Base-by-base conservation (phyloP, 768 basidiomycete species). In the Leucosporidium yakuticum region DNA sequence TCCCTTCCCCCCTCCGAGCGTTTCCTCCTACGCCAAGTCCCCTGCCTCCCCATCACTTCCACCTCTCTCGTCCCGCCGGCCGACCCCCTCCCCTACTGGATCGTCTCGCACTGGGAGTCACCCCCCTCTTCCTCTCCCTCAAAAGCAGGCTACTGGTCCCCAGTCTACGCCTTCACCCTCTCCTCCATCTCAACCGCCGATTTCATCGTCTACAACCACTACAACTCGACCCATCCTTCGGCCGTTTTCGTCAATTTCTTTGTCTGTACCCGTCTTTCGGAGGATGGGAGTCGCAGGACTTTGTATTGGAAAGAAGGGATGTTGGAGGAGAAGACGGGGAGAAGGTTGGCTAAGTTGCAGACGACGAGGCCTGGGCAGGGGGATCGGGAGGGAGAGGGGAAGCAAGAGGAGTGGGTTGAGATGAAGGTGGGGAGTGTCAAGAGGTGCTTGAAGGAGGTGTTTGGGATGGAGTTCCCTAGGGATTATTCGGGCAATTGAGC, bases 101-200 rank as follows among this genome's bases (percentile, higher is more conserved):
- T 57, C 34, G 19, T 70, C 25, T 70, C 31, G 25, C 48, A 55
- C 3, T 54, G 39, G 7, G 15, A 23, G 17, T 14, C 21, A 8
- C 29, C 21, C 31, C 12, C 55, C 25, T 15, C 53, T n/a, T 55
- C 27, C 17, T 21, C 56, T 4, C 2, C 62, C 1, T 7, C 48
- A 4, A 53, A 54, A 32, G 29, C 25, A 5, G 27, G 25, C 25
- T 56, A 48, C 63, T 58, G 20, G 12, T 51, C 60, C 20, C 69
- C 69, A 9, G 19, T 61, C 27, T 70, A 67, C 65, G 49, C 65
- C 25, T 70, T 70, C 31, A 34, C 39, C 19, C 69, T 70, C 50
- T 32, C 57, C 6, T 32, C 39, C 36, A 56, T 63, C n/a, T 15
- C 65, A 0, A 34, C 56, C 25, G 31, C 48, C 25, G 69, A 70